These are phyloP conservation scores for Ammopiptanthus mongolicus DNA, from an alignment of 306 rosid genomes.

Conservation along the genomic window DNA sequence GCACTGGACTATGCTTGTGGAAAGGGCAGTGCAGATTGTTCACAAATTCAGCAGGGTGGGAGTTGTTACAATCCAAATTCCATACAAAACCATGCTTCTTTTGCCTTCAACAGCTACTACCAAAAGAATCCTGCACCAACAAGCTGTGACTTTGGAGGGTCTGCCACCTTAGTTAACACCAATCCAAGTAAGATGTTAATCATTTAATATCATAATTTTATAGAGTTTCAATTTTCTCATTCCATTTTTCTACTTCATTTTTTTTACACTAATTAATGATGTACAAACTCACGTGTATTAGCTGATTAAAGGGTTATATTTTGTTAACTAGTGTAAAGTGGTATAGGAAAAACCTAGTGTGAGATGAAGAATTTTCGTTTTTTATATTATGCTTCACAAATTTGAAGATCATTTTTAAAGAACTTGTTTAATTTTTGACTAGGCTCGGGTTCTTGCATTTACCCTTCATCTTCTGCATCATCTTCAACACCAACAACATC, in stretches of 20 bases:
- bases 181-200: slow-evolving; percentile 67
- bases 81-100: slow-evolving; percentile 81
- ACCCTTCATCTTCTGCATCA: slow-evolving; percentile 31
- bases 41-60: slow-evolving; percentile 79
- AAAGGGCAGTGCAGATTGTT: slow-evolving; percentile 51
- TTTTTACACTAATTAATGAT: background rate
- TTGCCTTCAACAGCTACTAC: slow-evolving; percentile 80
- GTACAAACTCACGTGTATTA: too few species aligned
- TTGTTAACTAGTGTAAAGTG: background rate
- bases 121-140: slow-evolving; percentile 75
- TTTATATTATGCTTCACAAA: background rate
- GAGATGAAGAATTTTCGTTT: background rate
- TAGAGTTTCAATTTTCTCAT: background rate
- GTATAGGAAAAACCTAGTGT: background rate
- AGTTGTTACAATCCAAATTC: slow-evolving; percentile 70
- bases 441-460: slow-evolving; percentile 74
- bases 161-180: slow-evolving; percentile 52
- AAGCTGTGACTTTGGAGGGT: slow-evolving; percentile 90
- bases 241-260: background rate
- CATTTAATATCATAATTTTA: background rate
- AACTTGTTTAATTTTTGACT: slow-evolving; percentile 4
- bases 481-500: slow-evolving; percentile 34
- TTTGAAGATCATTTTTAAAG: slow-evolving; percentile 10
- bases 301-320: background rate
- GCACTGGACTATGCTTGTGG: slow-evolving; percentile 95